Conservation (phyloP, 805 yeast genomes). For the Saccharomyces kudriavzevii region DNA sequence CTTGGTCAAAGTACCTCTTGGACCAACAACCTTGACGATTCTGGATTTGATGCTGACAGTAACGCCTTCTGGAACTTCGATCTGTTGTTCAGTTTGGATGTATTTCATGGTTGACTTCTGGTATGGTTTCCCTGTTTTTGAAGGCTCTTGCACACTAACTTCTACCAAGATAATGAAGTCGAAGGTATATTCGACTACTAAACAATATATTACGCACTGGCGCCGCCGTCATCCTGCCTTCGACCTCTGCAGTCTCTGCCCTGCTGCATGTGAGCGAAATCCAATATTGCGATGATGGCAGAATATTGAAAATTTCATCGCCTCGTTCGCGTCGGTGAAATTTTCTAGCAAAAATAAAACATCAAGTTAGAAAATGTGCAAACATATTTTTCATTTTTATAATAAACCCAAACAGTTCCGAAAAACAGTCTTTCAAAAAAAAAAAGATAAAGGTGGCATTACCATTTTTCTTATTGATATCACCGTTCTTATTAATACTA, state of each 20-base stretch:
- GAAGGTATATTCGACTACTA: background rate
- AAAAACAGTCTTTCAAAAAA: background rate
- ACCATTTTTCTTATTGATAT: no score
- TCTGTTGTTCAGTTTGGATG: constrained; percentile 78
- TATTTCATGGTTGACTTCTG: constrained; percentile 48
- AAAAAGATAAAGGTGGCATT: no score
- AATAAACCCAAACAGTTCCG: background rate
- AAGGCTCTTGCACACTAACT: background rate
- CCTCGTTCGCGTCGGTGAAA: background rate
- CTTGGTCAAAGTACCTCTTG: constrained; percentile 92
- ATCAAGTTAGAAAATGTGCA: background rate
- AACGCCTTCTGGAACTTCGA: constrained; percentile 89
- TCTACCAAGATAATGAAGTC: background rate
- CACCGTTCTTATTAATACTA: no score
- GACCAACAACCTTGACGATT: constrained; percentile 84
- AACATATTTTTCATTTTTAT: background rate
- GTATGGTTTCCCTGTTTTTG: background rate
- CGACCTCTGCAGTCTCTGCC: background rate
- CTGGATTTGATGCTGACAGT: constrained; percentile 88
- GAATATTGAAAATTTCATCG: background rate
- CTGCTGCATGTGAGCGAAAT: background rate
- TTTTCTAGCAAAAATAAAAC: background rate
- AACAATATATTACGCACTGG: background rate
- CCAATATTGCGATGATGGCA: background rate
- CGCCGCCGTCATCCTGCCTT: background rate